phyloP scores from a whole-genome alignment of 306 rosid species.

The Gillenia trifoliata region DNA sequence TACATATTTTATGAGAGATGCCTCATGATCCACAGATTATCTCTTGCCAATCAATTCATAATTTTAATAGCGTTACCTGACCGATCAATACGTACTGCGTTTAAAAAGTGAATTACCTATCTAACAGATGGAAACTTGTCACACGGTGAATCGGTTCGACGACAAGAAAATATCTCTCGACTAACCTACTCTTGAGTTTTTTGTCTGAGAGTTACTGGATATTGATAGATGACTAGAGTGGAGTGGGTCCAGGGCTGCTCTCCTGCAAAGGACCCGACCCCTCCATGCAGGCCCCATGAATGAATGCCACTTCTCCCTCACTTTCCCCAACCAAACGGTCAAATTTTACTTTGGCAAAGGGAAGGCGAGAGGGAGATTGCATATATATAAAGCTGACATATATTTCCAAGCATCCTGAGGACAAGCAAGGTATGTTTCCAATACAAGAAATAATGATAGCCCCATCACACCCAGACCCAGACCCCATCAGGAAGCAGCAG shows the following conservation, averaged over 20 bases:
- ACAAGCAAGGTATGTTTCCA: constrained; percentile 75
- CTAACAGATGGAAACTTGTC: too few relatives aligned
- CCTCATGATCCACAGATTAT: too few relatives aligned
- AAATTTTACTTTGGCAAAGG: constrained; percentile 15
- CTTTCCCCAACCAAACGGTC: constrained; percentile 42
- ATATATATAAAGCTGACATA: constrained; percentile 32
- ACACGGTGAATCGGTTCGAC: too few relatives aligned
- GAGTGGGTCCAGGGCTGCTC: not conserved
- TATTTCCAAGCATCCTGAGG: constrained; percentile 39
- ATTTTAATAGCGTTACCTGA: too few relatives aligned
- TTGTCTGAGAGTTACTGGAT: not conserved
- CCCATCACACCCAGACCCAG: constrained; percentile 23
- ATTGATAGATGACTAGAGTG: not conserved
- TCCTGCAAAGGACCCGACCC: not conserved
- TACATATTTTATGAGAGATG: too few relatives aligned
- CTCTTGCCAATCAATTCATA: too few relatives aligned
- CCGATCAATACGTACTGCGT: too few relatives aligned
- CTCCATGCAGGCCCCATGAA: not conserved
- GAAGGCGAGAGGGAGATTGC: not conserved
- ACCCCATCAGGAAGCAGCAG: not conserved
- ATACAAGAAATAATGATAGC: constrained; percentile 65
- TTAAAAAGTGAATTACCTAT: too few relatives aligned
- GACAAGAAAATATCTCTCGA: not conserved
- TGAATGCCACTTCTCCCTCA: constrained; percentile 1
- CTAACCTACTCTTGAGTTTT: not conserved